A percentile compares a stretch with the other conserved stretches of the same genome.
phyloP scores from a whole-genome alignment of 306 rosid genomes.

The Echinosophora koreensis region DNA sequence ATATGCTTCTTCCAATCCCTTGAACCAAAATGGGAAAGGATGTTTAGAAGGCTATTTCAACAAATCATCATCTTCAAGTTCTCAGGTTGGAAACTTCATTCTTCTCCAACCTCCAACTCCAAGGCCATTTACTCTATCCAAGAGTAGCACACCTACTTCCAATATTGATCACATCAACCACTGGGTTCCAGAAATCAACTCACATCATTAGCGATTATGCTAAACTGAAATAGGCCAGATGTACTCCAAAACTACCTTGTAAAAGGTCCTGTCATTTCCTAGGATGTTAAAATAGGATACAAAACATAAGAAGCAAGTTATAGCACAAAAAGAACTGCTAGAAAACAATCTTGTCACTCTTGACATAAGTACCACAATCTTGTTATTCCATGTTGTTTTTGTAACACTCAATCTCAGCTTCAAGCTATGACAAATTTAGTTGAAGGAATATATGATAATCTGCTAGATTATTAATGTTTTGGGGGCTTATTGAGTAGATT shows the following conservation, averaged over 20 bases:
- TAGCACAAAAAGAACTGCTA: neutral
- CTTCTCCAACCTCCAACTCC: slow-evolving; percentile 47
- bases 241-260: neutral
- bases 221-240: neutral
- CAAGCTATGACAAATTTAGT: neutral
- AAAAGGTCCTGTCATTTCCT: neutral
- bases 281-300: slow-evolving; percentile 10
- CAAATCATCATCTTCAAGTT: slow-evolving; percentile 46
- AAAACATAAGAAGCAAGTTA: slow-evolving; percentile 1
- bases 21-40: slow-evolving; percentile 51
- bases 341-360: slow-evolving; percentile 4
- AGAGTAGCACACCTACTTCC: slow-evolving; percentile 31
- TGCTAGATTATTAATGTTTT: no score
- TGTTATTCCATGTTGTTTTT: neutral
- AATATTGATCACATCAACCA: slow-evolving; percentile 12
- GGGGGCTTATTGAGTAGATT: no score
- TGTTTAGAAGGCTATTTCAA: slow-evolving; percentile 43
- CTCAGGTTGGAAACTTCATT: slow-evolving; percentile 47
- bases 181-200: neutral
- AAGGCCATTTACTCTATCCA: slow-evolving; percentile 41
- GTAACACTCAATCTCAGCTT: neutral
- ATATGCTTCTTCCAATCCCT: slow-evolving; percentile 35
- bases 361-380: neutral
- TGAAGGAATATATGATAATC: neutral
- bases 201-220: slow-evolving; percentile 1